phyloP scores from a whole-genome alignment of 129 eudicot species.

The Lonicera japonica region DNA sequence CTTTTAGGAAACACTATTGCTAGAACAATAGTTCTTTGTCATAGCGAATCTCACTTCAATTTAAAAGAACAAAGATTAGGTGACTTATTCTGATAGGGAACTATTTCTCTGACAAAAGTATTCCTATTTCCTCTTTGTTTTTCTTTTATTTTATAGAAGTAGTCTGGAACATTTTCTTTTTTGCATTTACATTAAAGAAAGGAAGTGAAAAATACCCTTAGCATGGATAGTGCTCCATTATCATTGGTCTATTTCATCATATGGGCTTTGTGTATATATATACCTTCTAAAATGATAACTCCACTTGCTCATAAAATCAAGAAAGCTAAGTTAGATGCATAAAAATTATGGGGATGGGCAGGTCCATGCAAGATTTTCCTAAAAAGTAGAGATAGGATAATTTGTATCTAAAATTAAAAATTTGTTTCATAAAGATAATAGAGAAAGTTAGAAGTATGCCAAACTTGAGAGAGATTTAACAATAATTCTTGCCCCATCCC shows the following conservation, averaged over 20 bases:
- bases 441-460: background rate
- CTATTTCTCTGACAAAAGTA: too few species aligned
- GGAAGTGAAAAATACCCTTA: background rate
- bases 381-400: background rate
- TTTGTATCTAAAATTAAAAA: background rate
- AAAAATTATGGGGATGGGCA: background rate
- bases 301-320: background rate
- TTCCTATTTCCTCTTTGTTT: too few species aligned
- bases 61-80: too few species aligned
- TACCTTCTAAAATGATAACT: background rate
- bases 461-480: background rate
- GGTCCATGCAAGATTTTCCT: background rate
- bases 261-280: background rate
- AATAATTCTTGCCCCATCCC: background rate
- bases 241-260: background rate
- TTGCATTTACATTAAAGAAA: background rate
- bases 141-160: background rate
- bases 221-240: background rate
- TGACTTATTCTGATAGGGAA: too few species aligned
- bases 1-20: too few species aligned
- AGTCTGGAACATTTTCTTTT: background rate
- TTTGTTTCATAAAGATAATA: too few species aligned
- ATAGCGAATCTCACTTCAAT: too few species aligned
- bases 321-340: background rate
- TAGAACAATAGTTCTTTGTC: too few species aligned